Evolutionary conservation across 2,329 filamentous ascomycete genomes (phyloP).

Genomic region (Colletotrichum cuscutae): DNA sequence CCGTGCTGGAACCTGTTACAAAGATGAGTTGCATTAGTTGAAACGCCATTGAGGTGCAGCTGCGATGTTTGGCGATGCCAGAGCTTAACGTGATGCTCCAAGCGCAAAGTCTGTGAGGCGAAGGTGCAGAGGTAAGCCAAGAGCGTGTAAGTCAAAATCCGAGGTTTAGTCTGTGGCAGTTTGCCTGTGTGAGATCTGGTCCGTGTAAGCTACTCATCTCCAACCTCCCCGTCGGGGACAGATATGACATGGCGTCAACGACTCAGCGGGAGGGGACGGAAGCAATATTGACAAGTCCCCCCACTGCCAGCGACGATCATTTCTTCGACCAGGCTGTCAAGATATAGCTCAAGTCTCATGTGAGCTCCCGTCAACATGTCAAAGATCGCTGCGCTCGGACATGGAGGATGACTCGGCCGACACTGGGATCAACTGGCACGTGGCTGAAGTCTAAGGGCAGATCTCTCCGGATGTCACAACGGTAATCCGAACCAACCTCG

Average conservation of each 20-base stretch:
- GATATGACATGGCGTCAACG: background rate
- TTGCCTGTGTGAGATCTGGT: background rate
- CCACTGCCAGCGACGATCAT: background rate
- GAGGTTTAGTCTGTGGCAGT: background rate
- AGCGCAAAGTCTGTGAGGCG: conserved; percentile 5
- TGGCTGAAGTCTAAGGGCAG: background rate
- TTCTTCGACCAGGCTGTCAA: background rate
- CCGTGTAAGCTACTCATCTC: background rate
- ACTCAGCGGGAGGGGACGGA: background rate
- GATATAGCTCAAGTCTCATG: background rate
- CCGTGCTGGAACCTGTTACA: background rate
- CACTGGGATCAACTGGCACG: background rate
- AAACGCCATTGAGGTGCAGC: background rate
- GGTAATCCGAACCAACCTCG: background rate
- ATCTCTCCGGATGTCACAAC: background rate
- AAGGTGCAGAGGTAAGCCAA: background rate
- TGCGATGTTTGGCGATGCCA: background rate
- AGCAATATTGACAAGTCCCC: background rate
- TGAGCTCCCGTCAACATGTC: background rate
- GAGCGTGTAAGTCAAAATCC: background rate
- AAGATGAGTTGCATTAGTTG: background rate
- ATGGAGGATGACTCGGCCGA: background rate
- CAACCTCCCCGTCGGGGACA: background rate
- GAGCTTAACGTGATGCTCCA: background rate
- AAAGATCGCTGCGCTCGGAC: background rate